Base-by-base conservation (phyloP, 1,284 basidiomycete species). In the Irpex rosettiformis region DNA sequence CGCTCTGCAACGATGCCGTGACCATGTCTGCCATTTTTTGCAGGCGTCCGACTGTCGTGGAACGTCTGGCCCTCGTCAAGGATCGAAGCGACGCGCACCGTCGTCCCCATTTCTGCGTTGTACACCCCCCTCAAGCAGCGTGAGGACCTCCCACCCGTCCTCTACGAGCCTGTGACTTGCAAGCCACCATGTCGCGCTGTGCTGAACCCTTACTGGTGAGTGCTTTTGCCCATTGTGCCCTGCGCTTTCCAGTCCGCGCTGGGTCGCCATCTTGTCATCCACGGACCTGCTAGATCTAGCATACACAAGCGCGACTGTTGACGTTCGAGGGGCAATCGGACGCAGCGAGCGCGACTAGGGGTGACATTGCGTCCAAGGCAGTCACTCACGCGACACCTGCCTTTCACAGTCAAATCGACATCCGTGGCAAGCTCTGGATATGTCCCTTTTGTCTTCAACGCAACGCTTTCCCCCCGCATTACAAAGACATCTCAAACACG, bases 81-180 rank as follows among this genome's bases (percentile, higher is more conserved):
- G 67, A 94, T 98, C 77, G 97, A 99, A 77, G 94, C 96, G 7
- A 98, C 96, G 47, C 84, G 97, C 66, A 99, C 95, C 10, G 97
- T 99, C 52, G 96, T 99, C 5, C 96, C 96, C 65, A 98, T 99
- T 70, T 89, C 95, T 28, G 94, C 96, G 13, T 83, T 99, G n/a
- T 99, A 99, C 79, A 96, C 94, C 0, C 96, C 97, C 16, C 80
- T 99, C 67, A 99, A 98, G 78, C 84, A 93, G 66, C 84, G 96
- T 58, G 94, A 96, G 65, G 96, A 98, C 72, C 82, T 99, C 0
- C 96, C 96, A 1, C 95, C 96, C 1, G 96, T 99, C 33, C 77
- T 98, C 56, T 99, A 99, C 72, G 96, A 98, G 73, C 97, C 96
- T 11, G 96, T 99, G 52, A 96, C 95, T 11, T 99, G 97, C 82